phyloP scores from a whole-genome alignment of 768 basidiomycete genomes.

The Suillus lakei region DNA sequence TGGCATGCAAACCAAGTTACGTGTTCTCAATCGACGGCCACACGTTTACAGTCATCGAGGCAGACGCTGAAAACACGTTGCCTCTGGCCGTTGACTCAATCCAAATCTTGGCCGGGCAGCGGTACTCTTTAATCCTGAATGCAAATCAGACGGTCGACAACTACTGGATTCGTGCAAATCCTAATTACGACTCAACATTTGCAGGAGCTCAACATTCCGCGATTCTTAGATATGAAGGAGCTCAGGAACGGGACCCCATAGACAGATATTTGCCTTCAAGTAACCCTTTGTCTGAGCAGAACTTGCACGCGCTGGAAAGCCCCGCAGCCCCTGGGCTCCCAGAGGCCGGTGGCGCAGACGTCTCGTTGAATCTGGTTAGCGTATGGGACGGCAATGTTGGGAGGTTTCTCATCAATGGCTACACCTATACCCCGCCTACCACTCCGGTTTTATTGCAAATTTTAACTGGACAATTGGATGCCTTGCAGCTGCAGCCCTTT shows the following conservation, averaged over 20 bases:
- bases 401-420: conserved; percentile 20
- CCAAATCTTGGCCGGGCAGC: conserved; percentile 44
- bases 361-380: conserved; percentile 21
- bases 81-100: conserved; percentile 42
- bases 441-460: conserved; percentile 23
- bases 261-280: neutral
- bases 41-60: conserved; percentile 41
- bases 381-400: conserved; percentile 13
- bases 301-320: conserved; percentile 19
- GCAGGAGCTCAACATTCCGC: conserved; percentile 31
- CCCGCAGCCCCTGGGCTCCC: conserved; percentile 18
- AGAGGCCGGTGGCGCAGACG: conserved; percentile 19
- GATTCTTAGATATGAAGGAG: conserved; percentile 20
- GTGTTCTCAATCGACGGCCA: conserved; percentile 28
- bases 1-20: conserved; percentile 37
- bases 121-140: conserved; percentile 49
- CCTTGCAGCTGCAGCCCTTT: conserved; percentile 15
- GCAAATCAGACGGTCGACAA: conserved; percentile 43
- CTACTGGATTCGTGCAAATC: conserved; percentile 39
- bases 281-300: conserved; percentile 19
- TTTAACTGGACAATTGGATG: conserved; percentile 21
- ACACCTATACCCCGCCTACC: conserved; percentile 19
- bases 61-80: conserved; percentile 43
- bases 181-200: conserved; percentile 34
- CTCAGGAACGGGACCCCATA: conserved; percentile 17